Conservation (phyloP, 139 green algal genomes). For the Spirogloea muscicola region DNA sequence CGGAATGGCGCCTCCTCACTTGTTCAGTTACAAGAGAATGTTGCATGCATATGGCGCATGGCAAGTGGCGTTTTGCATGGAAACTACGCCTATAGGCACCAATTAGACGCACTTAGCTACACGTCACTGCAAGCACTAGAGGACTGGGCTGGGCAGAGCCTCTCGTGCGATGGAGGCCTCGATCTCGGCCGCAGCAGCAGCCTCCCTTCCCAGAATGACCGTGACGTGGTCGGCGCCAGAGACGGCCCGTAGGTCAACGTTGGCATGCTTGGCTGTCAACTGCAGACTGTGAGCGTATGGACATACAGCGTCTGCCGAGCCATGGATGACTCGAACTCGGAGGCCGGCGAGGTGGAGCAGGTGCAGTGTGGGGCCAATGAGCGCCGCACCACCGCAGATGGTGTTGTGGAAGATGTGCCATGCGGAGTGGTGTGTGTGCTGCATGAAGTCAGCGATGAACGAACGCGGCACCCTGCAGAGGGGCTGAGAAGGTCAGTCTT, state of each 20-base stretch:
- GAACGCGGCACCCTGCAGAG: constrained; percentile 9
- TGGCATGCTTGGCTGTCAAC: background rate
- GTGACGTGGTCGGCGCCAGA: constrained; percentile 4
- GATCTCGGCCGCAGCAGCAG: background rate
- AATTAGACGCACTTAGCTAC: no score
- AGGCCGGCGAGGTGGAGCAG: background rate
- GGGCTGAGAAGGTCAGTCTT: no score
- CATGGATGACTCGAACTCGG: background rate
- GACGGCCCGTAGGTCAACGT: background rate
- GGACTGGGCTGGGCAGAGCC: no score
- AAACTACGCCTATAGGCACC: no score
- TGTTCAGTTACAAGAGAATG: no score
- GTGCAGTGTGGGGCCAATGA: background rate
- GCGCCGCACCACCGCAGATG: constrained; percentile 6
- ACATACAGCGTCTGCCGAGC: constrained; percentile 1
- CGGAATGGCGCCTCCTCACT: no score
- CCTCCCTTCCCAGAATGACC: constrained; percentile 6
- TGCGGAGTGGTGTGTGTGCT: constrained; percentile 28
- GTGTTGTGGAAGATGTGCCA: constrained; percentile 38
- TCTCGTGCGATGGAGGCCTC: constrained; percentile 2
- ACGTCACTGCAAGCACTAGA: no score
- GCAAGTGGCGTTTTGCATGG: no score
- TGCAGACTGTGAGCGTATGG: constrained; percentile 1
- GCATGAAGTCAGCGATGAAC: constrained; percentile 24
- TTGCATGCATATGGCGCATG: no score